Base-by-base conservation (phyloP, 1,284 basidiomycete genomes). In the Papiliotrema flavescens region DNA sequence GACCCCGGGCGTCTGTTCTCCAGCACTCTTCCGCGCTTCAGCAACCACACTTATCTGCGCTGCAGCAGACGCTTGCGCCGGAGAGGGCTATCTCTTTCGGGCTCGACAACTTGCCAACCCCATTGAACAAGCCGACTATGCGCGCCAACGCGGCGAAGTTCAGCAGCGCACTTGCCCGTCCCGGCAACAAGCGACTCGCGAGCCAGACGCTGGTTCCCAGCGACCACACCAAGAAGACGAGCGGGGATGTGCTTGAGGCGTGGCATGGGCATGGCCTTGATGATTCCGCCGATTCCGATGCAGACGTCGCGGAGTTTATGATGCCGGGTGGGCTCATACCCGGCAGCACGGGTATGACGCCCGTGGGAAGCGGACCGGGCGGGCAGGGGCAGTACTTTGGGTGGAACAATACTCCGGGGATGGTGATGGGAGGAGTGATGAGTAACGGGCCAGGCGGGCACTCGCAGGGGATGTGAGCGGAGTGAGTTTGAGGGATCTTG, bases 171-270 rank as follows among this genome's bases (percentile, higher is more conserved):
- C 54, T 60, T 15, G 65, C 65, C 4, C 61, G 73, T 36, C 73
- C 74, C 1, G 70, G 69, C 1, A 75, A 74, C 60, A 77, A 77
- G 55, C 63, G 75, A 19, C 50, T 73, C 24, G 69, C 75, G n/a
- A 67, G 63, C 56, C 73, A 73, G 54, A 75, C 73, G 3, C 61
- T 77, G 15, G 57, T 66, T 0, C 66, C 66, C 2, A 68, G 67
- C 20, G 56, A 55, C 2, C 8, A 9, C 3, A 53, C 49, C 4
- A 67, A 68, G 51, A 66, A 64, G 47, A 41, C 50, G 20, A 51
- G 44, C 2, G 60, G 56, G 20, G 26, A 32, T 13, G 15, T 52
- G 15, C 37, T 26, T 36, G 34, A 45, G 3, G 53, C 28, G 28
- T 32, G 28, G 28, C 28, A 32, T 32, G 28, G 28, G 28, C 28